phyloP scores from a whole-genome alignment of 805 yeast species.

The Yamadazyma endophytica region DNA sequence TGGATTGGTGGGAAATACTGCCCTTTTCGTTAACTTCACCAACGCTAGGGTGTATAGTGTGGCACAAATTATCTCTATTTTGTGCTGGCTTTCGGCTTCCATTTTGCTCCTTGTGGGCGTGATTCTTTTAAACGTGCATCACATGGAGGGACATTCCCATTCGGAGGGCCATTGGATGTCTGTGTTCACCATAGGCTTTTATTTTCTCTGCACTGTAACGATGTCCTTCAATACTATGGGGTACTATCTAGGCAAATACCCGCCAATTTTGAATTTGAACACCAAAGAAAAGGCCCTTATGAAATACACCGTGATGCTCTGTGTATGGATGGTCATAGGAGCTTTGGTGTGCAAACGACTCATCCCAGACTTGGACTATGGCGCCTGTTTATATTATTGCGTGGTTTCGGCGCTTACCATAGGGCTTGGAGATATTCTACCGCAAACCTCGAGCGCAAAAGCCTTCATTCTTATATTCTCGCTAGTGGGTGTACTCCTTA shows the following conservation, averaged over 20 bases:
- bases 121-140: conserved; percentile 27
- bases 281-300: conserved; percentile 69
- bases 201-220: conserved; percentile 52
- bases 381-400: conserved; percentile 69
- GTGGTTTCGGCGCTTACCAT: conserved; percentile 72
- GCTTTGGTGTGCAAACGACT: conserved; percentile 42
- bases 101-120: conserved; percentile 48
- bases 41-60: conserved; percentile 52
- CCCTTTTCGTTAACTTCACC: conserved; percentile 68
- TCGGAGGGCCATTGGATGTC: conserved; percentile 82
- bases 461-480: conserved; percentile 62
- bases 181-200: conserved; percentile 57
- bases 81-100: conserved; percentile 63
- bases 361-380: conserved; percentile 39
- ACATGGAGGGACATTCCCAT: conserved; percentile 10
- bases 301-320: conserved; percentile 60
- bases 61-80: conserved; percentile 59
- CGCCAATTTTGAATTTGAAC: conserved; percentile 65
- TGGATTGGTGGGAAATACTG: conserved; percentile 65
- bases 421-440: conserved; percentile 75
- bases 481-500: conserved; percentile 61
- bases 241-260: conserved; percentile 53
- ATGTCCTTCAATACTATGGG: conserved; percentile 62
- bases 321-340: conserved; percentile 72
- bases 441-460: conserved; percentile 49